Percentiles rank a stretch among this genome's conserved stretches.
Conservation (phyloP, 2,329 filamentous ascomycete species). For the Amylocarpus encephaloides region DNA sequence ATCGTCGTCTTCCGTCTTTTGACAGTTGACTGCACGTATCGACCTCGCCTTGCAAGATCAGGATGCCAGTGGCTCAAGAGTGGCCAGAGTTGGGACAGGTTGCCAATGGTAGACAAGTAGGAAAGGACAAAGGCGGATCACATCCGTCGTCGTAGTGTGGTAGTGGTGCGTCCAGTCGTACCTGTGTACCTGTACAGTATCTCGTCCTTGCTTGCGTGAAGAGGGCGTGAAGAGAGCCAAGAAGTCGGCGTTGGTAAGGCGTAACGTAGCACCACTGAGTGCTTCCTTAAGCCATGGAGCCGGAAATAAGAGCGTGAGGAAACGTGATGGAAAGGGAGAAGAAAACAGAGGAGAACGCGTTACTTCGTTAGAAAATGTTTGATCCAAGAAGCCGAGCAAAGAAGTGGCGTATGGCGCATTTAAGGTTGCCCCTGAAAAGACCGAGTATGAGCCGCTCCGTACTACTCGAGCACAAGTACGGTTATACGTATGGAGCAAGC, state of each 20-base stretch:
- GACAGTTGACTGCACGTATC: background rate
- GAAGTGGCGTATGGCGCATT: background rate
- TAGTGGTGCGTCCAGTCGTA: background rate
- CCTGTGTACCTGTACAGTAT: background rate
- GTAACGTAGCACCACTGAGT: background rate
- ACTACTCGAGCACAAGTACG: no score
- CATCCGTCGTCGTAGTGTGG: background rate
- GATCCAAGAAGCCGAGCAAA: background rate
- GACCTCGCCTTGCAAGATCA: no score
- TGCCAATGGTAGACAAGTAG: background rate
- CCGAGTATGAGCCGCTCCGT: background rate
- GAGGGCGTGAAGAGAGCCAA: background rate
- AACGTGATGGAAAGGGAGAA: no score
- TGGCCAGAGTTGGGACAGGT: no score
- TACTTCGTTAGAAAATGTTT: no score
- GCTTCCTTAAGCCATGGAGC: no score
- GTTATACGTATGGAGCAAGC: no score
- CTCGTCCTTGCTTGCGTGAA: background rate
- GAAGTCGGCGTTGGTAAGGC: background rate
- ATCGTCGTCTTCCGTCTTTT: background rate
- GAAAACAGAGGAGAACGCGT: no score
- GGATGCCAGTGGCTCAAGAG: no score
- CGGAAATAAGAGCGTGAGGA: no score
- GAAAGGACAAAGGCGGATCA: background rate
- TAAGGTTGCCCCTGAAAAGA: background rate